Conservation (phyloP, 208 protist species). For the Porcisia hertigi region DNA sequence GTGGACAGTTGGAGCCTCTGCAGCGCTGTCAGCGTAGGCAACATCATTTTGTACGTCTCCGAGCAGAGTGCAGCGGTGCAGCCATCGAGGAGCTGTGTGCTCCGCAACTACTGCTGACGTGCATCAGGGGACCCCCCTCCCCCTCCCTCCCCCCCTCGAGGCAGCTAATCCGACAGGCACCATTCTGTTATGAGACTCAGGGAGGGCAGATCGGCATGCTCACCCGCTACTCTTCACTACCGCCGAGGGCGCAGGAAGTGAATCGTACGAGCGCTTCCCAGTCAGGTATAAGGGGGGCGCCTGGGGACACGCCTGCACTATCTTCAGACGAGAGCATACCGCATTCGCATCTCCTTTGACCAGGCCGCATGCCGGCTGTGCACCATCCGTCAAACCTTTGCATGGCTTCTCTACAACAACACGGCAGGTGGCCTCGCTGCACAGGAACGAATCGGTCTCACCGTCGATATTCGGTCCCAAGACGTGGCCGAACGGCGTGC, state of each 20-base stretch:
- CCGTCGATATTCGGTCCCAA: background rate
- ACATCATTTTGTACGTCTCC: background rate
- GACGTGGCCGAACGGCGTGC: background rate
- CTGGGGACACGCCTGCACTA: background rate
- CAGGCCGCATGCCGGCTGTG: background rate
- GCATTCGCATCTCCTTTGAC: background rate
- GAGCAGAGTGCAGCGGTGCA: background rate
- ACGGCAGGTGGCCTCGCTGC: background rate
- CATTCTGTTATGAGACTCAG: background rate
- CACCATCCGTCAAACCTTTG: background rate
- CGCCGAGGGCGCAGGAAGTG: background rate
- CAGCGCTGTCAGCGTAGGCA: background rate
- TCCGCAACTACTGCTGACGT: background rate
- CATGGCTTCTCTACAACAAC: background rate
- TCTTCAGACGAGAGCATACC: background rate
- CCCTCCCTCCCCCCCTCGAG: background rate
- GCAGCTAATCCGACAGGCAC: background rate
- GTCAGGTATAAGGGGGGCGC: background rate
- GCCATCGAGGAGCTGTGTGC: background rate
- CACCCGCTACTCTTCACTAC: background rate
- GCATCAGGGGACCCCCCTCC: background rate
- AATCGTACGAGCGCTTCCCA: background rate
- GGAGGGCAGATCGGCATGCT: background rate
- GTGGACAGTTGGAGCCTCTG: background rate
- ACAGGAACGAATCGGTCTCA: background rate